Conservation (phyloP, 1,284 basidiomycete genomes). For the Golubevia sp. region DNA sequence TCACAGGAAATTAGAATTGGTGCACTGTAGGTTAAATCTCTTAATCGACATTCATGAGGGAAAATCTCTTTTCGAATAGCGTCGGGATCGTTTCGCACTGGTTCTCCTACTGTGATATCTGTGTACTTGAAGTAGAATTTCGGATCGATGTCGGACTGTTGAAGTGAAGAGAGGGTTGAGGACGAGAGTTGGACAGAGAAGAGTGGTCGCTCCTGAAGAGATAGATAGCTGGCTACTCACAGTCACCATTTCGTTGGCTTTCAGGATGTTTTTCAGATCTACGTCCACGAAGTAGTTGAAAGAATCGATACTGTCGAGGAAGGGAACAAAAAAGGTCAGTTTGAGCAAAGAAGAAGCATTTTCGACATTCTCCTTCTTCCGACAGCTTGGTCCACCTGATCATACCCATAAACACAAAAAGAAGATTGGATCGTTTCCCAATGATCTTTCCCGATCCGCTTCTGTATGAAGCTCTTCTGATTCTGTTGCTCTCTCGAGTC, state of each 20-base stretch:
- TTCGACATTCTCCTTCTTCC: no score
- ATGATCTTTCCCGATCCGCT: no score
- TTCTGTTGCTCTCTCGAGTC: no score
- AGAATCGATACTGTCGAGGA: constrained; percentile 3
- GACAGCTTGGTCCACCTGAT: no score
- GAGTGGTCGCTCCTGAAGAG: no score
- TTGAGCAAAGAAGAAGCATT: no score
- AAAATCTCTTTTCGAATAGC: constrained; percentile 47
- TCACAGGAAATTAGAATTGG: constrained; percentile 59
- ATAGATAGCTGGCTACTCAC: no score
- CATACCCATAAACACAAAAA: no score
- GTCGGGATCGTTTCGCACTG: constrained; percentile 47
- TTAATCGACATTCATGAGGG: constrained; percentile 59
- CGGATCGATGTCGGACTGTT: constrained; percentile 53
- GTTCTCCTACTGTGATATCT: constrained; percentile 53
- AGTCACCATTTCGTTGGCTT: constrained; percentile 56
- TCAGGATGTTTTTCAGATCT: constrained; percentile 89
- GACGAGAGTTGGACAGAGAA: constrained; percentile 64
- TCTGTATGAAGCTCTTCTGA: no score
- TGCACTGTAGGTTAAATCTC: constrained; percentile 60
- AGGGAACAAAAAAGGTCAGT: background rate
- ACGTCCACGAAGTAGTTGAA: constrained; percentile 85
- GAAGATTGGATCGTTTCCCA: no score
- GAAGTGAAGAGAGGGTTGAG: constrained; percentile 66
- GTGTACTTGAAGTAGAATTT: constrained; percentile 59